These are phyloP conservation scores for Urochloa ruziziensis DNA, from an alignment of 176 grass and related monocot species.

Conservation along the genomic window DNA sequence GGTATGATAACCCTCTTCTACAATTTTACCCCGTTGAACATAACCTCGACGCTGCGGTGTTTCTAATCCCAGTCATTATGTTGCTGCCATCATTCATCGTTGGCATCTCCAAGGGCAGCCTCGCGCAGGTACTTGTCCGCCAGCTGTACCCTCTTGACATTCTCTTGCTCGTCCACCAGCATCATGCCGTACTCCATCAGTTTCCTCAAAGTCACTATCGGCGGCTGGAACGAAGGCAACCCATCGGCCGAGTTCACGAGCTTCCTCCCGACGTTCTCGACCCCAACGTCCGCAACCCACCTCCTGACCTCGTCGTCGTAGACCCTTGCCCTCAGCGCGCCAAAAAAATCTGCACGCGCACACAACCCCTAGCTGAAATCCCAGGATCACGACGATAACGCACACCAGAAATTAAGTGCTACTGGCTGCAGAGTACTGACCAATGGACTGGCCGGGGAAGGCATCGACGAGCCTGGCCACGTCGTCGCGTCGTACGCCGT, in stretches of 20 bases:
- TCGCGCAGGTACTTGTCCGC: slow-evolving; percentile 40
- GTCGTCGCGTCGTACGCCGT: too few relatives aligned
- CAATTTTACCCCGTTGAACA: too few relatives aligned
- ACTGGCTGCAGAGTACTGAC: too few relatives aligned
- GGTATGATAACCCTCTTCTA: too few relatives aligned
- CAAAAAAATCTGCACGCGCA: slow-evolving; percentile 65
- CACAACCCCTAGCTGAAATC: too few relatives aligned
- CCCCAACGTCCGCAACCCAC: slow-evolving; percentile 28
- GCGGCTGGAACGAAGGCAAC: slow-evolving; percentile 37
- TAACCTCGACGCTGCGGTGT: not conserved
- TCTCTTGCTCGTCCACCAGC: slow-evolving; percentile 57
- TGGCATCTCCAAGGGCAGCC: slow-evolving; percentile 50
- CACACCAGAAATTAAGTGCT: too few relatives aligned
- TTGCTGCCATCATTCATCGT: slow-evolving; percentile 33
- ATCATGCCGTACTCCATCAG: slow-evolving; percentile 49
- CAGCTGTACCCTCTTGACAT: slow-evolving; percentile 47
- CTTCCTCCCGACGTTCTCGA: slow-evolving; percentile 46
- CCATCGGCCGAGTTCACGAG: slow-evolving; percentile 59
- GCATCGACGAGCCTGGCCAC: slow-evolving; percentile 35
- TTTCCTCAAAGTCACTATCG: slow-evolving; percentile 30
- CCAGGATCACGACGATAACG: too few relatives aligned
- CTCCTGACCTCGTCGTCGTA: slow-evolving; percentile 62
- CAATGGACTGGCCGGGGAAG: slow-evolving; percentile 61
- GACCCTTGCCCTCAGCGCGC: slow-evolving; percentile 43
- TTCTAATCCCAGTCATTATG: not conserved